These are phyloP conservation scores for Alternaria incomplexa DNA, from an alignment of 2,329 filamentous ascomycete genomes.

Conservation along the genomic window DNA sequence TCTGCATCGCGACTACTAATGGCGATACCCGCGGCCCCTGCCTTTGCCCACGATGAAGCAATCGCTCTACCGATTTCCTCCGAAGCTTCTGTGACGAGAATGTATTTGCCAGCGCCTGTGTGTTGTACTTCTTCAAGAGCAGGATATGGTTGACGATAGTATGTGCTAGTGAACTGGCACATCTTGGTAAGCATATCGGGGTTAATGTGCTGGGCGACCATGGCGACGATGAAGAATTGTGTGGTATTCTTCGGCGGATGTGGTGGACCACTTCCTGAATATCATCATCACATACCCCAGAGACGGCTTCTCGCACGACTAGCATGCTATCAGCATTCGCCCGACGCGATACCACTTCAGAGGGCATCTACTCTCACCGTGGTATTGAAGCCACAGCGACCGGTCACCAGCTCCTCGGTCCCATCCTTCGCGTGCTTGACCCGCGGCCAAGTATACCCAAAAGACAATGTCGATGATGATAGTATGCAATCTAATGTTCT, in stretches of 20 bases:
- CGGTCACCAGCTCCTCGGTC: background rate
- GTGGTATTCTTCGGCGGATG: background rate
- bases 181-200: background rate
- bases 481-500: background rate
- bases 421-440: background rate
- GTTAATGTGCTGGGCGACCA: background rate
- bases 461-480: background rate
- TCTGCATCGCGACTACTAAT: background rate
- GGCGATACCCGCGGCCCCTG: background rate
- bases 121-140: background rate
- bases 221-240: background rate
- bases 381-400: background rate
- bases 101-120: background rate
- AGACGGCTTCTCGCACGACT: background rate
- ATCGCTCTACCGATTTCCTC: background rate
- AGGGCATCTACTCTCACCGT: background rate
- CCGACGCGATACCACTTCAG: background rate
- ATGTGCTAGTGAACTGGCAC: background rate
- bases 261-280: background rate
- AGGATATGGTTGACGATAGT: background rate
- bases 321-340: background rate
- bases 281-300: background rate
- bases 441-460: background rate
- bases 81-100: background rate
- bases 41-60: background rate